Base-by-base conservation (phyloP, 2,329 filamentous ascomycete genomes). In the Aciculosporium take region DNA sequence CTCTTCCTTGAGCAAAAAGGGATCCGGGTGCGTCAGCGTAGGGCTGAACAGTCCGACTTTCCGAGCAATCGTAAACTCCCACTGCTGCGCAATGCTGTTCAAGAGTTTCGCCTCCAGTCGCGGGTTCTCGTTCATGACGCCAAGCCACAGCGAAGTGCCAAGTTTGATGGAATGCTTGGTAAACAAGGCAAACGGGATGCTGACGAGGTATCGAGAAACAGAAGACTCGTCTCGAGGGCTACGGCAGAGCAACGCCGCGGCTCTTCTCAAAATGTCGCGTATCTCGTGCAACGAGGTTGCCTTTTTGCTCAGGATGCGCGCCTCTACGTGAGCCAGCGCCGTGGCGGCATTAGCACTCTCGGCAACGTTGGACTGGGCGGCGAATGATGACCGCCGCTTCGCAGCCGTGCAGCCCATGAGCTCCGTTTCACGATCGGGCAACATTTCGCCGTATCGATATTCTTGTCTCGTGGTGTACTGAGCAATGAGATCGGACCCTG, bases 391-490 rank as follows among this genome's bases (percentile, higher is more conserved):
- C 48, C 68, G 64, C 37, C 67, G 66, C 47, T 71, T 70, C 38
- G 72, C 56, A 13, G 69, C 69, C 68, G 78, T 72, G 44, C 74
- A 71, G 35, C 69, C 71, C 39, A 81, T 63, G 65, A 81, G 74
- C 54, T 82, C 77, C 45, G 72, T 68, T 45, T 80, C 77, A 46
- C 79, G 75, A 44, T 82, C 79, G 1, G 80, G 76, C 29, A 83
- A 65, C 2, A 77, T 74, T 56, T 94, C 86, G 9, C 86, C 78
- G 55, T 89, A 89, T 43, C 88, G 79, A 59, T 98, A 98, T 55
- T 94, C 88, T 57, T 98, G 93, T 29, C 91, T 82, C 21, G 87
- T 93, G 3, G 89, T 96, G 58, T 98, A 98, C 56, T 98, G 89
- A 2, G 91, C 87, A 55, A 98, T 78, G 53, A 98, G 94, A 57